These are phyloP conservation scores for Podila clonocystis DNA, from an alignment of 192 early-diverging fungal species.

Conservation along the genomic window DNA sequence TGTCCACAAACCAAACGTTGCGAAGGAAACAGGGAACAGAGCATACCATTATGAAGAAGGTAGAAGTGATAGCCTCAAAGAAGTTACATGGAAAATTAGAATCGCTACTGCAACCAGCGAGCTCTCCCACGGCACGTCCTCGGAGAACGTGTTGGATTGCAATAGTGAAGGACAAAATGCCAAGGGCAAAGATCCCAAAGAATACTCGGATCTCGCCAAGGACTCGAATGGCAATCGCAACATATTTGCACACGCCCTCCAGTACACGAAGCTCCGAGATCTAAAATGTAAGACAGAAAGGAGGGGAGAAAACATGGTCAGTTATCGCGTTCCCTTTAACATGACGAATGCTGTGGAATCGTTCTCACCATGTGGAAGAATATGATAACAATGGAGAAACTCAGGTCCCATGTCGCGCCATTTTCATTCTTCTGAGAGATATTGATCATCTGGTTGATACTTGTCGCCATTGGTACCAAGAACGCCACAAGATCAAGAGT, in stretches of 20 bases:
- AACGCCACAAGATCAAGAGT: background rate
- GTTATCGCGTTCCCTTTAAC: too few species aligned
- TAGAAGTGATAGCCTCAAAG: slow-evolving; percentile 1
- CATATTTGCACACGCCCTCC: background rate
- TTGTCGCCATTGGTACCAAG: background rate
- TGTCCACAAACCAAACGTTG: background rate
- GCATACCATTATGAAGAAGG: slow-evolving; percentile 16
- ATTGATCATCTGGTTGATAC: background rate
- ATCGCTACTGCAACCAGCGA: background rate
- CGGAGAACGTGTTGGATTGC: slow-evolving; percentile 5
- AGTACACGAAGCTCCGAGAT: slow-evolving; percentile 9
- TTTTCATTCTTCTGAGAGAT: background rate
- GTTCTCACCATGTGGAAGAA: background rate
- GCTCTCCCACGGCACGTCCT: background rate
- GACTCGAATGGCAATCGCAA: background rate
- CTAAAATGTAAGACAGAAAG: background rate
- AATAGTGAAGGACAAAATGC: slow-evolving; percentile 8
- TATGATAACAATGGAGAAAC: background rate
- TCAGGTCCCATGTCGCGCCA: background rate
- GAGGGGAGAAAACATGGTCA: too few species aligned
- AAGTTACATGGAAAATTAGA: slow-evolving; percentile 2
- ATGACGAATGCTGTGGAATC: too few species aligned
- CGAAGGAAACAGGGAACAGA: background rate
- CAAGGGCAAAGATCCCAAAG: slow-evolving; percentile 1
- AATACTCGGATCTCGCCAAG: background rate